A percentile compares a stretch with the other conserved stretches of the same genome.
phyloP scores from a whole-genome alignment of 345 rosid species.

The Dipteronia sinensis region DNA sequence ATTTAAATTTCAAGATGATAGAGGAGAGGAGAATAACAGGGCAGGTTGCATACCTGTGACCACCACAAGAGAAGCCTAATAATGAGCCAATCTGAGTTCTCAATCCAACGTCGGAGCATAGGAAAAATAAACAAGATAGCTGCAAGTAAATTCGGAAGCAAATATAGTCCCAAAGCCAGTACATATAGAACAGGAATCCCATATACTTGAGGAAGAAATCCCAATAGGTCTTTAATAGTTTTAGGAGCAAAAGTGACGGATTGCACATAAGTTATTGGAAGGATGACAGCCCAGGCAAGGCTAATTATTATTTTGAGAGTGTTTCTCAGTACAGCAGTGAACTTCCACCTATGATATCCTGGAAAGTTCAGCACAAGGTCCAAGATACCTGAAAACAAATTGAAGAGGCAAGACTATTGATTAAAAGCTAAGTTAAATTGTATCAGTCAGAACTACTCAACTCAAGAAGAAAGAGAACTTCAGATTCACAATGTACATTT shows the following conservation, averaged over 20 bases:
- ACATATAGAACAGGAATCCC: slow-evolving; percentile 80
- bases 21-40: slow-evolving; percentile 11
- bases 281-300: slow-evolving; percentile 74
- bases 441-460: neutral
- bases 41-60: slow-evolving; percentile 73
- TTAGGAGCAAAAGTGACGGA: slow-evolving; percentile 53
- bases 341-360: slow-evolving; percentile 90
- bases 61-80: slow-evolving; percentile 93
- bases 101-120: slow-evolving; percentile 96
- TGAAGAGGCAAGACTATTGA: slow-evolving; percentile 11
- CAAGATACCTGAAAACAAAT: slow-evolving; percentile 62
- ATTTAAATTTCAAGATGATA: neutral
- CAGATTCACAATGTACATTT: neutral
- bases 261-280: slow-evolving; percentile 71
- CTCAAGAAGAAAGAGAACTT: neutral
- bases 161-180: slow-evolving; percentile 72
- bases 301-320: slow-evolving; percentile 72
- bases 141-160: slow-evolving; percentile 79
- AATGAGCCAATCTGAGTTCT: slow-evolving; percentile 93
- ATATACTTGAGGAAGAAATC: slow-evolving; percentile 60
- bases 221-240: slow-evolving; percentile 41
- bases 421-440: neutral
- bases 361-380: slow-evolving; percentile 92
- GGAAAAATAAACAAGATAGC: slow-evolving; percentile 89
- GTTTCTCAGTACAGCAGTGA: slow-evolving; percentile 73